Evolutionary conservation across 2,329 filamentous ascomycete species (phyloP).

Genomic region (Sporothrix phasma): DNA sequence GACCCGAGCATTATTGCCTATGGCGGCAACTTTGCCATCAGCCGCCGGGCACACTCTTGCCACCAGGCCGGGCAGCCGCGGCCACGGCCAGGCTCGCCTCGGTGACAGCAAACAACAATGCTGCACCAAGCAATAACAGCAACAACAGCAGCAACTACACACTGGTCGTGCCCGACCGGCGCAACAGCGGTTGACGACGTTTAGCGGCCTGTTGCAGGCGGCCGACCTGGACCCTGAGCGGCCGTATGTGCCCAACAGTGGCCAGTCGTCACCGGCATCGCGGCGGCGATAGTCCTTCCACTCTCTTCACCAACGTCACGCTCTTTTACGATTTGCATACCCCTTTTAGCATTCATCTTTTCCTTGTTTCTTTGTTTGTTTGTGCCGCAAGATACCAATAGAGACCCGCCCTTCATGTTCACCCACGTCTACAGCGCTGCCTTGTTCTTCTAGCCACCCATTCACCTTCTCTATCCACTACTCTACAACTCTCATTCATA

Average conservation of each 20-base stretch:
- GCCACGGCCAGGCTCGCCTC: background rate
- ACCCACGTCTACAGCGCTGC: background rate
- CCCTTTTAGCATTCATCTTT: background rate
- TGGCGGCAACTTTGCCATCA: background rate
- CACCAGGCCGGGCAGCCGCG: background rate
- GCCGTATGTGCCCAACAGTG: slow-evolving; percentile 31
- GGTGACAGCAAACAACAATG: background rate
- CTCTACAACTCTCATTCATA: background rate
- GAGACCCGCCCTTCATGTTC: background rate
- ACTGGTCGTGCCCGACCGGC: background rate
- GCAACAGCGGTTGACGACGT: slow-evolving; percentile 33
- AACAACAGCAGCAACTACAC: background rate
- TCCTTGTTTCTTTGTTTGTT: background rate
- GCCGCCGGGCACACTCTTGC: background rate
- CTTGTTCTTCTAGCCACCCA: background rate
- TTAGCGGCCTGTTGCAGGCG: slow-evolving; percentile 44
- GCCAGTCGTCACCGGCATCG: slow-evolving; percentile 12
- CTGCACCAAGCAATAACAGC: background rate
- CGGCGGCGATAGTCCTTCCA: background rate
- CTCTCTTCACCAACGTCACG: background rate
- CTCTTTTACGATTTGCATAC: background rate
- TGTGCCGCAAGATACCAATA: slow-evolving; percentile 5
- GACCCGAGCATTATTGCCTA: slow-evolving; percentile 35
- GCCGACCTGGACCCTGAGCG: slow-evolving; percentile 35
- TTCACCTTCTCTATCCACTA: background rate